Base-by-base conservation (phyloP, 2,329 filamentous ascomycete genomes). In the Didymella sp. region DNA sequence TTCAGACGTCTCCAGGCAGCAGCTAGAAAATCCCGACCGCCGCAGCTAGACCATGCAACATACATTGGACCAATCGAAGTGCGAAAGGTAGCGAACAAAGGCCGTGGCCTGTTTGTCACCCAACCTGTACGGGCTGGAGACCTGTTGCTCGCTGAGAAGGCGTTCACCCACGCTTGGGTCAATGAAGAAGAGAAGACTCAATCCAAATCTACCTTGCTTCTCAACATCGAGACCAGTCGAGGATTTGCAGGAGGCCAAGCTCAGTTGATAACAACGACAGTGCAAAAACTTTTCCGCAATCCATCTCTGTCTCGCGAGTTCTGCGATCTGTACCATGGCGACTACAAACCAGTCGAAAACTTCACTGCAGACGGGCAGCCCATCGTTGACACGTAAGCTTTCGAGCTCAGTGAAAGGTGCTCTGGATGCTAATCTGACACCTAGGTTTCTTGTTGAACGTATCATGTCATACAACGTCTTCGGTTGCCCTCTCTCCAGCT, bases 61-160 rank as follows among this genome's bases (percentile, higher is more conserved):
- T 85, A 76, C 59, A 71, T 75, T 7, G 72, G 68, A 0, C 75
- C 76, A 0, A 77, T 84, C 0, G 69, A 74, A 47, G 61, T 84
- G 0, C 76, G 72, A 17, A 21, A 62, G 3, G 77, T 79, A 0
- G 63, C 66, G 0, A 74, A 68, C 6, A 73, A 76, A 11, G 82
- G 82, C 1, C 75, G 76, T 2, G 83, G 83, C 0, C 66, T 85
- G 0, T 86, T 85, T 60, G 81, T 79, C 0, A 84, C 78, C 0
- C 70, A 73, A 25, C 61, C 72, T 0, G 79, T 86, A 2, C 76
- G 75, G 44, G 28, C 56, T 51, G 54, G 64, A 11, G 63, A 66
- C 22, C 24, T 67, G 21, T 12, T 66, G 1, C 19, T 66, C 11
- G 85, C 82, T 43, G 84, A 86, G 57, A 87, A 86, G 58, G 83